Base-by-base conservation (phyloP, 2,329 filamentous ascomycete genomes). In the Aspergillus nomiae region DNA sequence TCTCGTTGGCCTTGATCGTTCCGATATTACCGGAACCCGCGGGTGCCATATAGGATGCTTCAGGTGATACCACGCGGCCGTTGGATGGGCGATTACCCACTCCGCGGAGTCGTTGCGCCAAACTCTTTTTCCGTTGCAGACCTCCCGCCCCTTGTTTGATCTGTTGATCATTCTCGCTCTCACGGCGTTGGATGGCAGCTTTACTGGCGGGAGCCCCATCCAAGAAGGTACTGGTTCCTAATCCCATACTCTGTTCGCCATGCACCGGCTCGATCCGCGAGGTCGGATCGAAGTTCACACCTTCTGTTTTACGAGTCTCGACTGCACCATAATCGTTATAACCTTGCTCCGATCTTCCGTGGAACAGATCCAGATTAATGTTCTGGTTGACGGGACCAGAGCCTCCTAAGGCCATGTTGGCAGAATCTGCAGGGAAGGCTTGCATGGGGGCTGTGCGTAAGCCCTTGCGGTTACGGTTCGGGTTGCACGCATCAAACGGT, bases 401-500 rank as follows among this genome's bases (percentile, higher is more conserved):
- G 14, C 95, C 95, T 61, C 94, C 94, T 14, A 99, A 81, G 1
- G 90, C 89, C 83, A 97, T 98, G 83, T 99, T 99, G 64, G 91
- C 86, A 1, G 93, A 97, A 71, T 91, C 92, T 72, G 92, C 92
- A 26, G 95, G 92, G 78, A 98, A 99, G 2, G 95, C 95, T 76
- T 96, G 90, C 92, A 99, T 97, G 0, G 95, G 95, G 8, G 95
- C 93, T 60, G 91, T 89, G 64, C 89, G 88, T 72, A 90, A 89
- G 71, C 89, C 92, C 74, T 91, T 91, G 62, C 92, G 89, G 78
- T 98, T 99, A 67, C 95, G 92, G 76, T 96, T 91, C 5, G 95
- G 93, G 77, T 97, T 96, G 76, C 95, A 92, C 24, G 95, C 95
- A 78, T 99, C 95, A 72, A 97, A 99, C 5, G 95, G 95, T 0